Base-by-base conservation (phyloP, 1,284 basidiomycete genomes). In the Athelia psychrophila region DNA sequence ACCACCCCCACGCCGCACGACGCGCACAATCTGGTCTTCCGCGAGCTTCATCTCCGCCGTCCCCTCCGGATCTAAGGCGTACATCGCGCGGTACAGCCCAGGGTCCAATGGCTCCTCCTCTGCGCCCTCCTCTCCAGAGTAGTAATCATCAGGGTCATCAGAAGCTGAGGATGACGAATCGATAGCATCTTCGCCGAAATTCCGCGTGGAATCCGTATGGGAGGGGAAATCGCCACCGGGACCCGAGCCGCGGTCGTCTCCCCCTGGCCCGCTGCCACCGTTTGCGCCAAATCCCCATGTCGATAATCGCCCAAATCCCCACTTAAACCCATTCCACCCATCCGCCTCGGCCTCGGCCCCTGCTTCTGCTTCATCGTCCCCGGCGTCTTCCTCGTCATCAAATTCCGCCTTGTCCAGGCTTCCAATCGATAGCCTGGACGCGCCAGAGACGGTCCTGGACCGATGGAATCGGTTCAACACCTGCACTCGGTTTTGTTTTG, bases 21-120 rank as follows among this genome's bases (percentile, higher is more conserved):
- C 84, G 2, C 72, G 71, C 16, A 91, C 81, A 40, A 85, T 58
- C 67, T 90, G 86, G 51, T 84, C 87, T 66, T 91, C 86, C 54
- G 74, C 79, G 46, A 91, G 64, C 44, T 73, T 75, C 86, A 90
- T 88, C 77, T 91, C 88, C 22, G 87, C 83, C 18, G 79, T 81
- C 1, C 86, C 87, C 60, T 89, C 86, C 0, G 86, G 77, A 48
- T 83, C 80, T 58, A 91, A 90, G 3, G 80, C 73, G 56, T 85
- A 91, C 61, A 88, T 16, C 9, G 88, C 87, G 8, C 84, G 80
- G 59, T 91, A 91, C 1, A 84, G 54, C 0, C 88, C 88, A 0
- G 88, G 85, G 18, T 73, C 64, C 2, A 88, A 70, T 27, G 73
- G 73, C 13, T 66, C 70, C 16, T 79, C 77, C 16, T 70, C 64